Evolutionary conservation across 202 grass and related monocot species (phyloP).

Genomic region (Hordeum pubiflorum): DNA sequence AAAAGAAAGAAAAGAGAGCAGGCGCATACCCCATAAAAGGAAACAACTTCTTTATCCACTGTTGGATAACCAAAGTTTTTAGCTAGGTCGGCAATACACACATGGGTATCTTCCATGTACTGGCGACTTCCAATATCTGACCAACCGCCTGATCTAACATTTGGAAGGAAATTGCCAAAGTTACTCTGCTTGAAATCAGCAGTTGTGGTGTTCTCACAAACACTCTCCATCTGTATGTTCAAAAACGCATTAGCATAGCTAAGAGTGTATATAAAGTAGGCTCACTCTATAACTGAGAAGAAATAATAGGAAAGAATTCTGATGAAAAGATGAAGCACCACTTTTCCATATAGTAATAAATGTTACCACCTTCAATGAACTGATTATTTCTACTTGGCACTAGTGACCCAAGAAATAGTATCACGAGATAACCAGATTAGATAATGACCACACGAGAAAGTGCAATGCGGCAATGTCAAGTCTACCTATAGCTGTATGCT

Average conservation of each 20-base stretch:
- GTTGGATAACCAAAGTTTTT: conserved; percentile 48
- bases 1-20: neutral
- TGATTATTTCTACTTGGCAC: neutral
- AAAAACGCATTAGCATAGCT: neutral
- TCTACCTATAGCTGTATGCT: neutral
- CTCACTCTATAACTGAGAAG: neutral
- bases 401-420: neutral
- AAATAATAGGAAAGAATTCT: conserved; percentile 3
- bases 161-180: conserved; percentile 50
- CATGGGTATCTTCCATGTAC: conserved; percentile 87
- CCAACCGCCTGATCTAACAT: conserved; percentile 69
- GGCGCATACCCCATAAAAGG: conserved; percentile 75
- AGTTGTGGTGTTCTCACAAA: conserved; percentile 65
- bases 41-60: conserved; percentile 47
- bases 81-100: conserved; percentile 79
- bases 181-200: conserved; percentile 49
- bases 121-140: conserved; percentile 67
- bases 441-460: neutral
- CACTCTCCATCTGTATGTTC: conserved; percentile 61
- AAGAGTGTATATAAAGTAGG: neutral
- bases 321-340: neutral
- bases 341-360: neutral
- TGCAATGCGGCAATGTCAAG: neutral
- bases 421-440: neutral
- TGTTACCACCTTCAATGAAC: neutral